Evolutionary conservation across 2,329 filamentous ascomycete genomes (phyloP).

Genomic region (Capronia americana): DNA sequence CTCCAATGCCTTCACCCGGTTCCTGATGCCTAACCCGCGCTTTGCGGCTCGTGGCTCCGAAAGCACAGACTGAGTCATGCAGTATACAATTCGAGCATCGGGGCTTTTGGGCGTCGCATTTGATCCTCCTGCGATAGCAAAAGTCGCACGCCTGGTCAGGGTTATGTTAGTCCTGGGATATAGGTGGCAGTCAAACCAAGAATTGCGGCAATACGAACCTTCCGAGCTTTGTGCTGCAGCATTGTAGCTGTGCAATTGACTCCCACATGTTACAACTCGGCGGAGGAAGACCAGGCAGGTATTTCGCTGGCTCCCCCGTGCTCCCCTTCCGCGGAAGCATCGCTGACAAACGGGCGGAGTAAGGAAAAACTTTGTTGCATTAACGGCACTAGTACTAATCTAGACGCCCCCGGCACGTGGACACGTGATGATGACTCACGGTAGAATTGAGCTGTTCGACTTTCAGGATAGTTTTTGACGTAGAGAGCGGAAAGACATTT

Average conservation of each 20-base stretch:
- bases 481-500: background rate
- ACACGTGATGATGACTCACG: background rate
- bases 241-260: no score
- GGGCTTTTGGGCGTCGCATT: conserved; percentile 96
- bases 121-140: conserved; percentile 41
- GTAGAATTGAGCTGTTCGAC: conserved; percentile 1
- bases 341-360: no score
- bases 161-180: no score
- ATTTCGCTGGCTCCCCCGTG: no score
- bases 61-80: conserved; percentile 25
- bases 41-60: conserved; percentile 18
- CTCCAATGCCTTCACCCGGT: conserved; percentile 2
- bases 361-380: no score
- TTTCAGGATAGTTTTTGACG: background rate
- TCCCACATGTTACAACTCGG: no score
- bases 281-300: no score
- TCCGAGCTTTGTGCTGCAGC: no score
- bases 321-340: no score
- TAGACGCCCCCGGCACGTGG: background rate
- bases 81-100: conserved; percentile 46
- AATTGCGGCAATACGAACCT: no score
- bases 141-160: background rate
- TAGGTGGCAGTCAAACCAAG: no score
- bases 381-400: background rate
- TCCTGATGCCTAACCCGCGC: conserved; percentile 5